phyloP scores from a whole-genome alignment of 2,329 filamentous ascomycete genomes.

The Coleophoma cylindrospora region DNA sequence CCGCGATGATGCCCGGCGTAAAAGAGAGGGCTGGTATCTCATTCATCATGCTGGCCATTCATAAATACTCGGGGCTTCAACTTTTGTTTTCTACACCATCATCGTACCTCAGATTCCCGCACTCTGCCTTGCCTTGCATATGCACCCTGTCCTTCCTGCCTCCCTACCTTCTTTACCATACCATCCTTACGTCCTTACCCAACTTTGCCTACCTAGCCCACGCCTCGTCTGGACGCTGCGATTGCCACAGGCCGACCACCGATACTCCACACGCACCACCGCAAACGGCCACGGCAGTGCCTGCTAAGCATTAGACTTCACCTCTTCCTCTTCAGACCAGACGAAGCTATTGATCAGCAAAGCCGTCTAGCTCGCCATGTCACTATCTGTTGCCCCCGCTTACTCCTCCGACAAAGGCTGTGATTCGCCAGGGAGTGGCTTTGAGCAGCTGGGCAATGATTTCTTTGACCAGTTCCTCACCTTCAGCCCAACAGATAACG shows the following conservation, averaged over 20 bases:
- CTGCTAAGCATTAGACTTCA: constrained; percentile 12
- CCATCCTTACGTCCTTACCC: neutral
- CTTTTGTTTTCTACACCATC: constrained; percentile 1
- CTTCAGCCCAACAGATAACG: constrained; percentile 44
- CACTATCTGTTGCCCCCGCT: constrained; percentile 15
- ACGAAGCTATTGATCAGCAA: neutral
- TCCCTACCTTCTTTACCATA: neutral
- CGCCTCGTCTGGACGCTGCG: neutral
- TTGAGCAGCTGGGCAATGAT: constrained; percentile 50
- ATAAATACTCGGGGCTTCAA: neutral
- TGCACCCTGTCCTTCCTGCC: neutral
- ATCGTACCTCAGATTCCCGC: neutral
- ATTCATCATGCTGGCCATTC: neutral
- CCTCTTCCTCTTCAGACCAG: constrained; percentile 4
- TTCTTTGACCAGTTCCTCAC: constrained; percentile 61
- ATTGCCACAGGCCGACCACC: neutral
- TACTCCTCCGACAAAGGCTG: constrained; percentile 41
- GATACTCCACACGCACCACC: neutral
- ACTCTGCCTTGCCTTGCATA: neutral
- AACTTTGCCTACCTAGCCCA: neutral
- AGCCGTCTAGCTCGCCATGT: constrained; percentile 13
- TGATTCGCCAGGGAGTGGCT: constrained; percentile 41
- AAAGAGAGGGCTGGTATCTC: neutral
- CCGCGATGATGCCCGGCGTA: neutral
- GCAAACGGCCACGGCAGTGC: neutral